A percentile compares a stretch with the other conserved stretches of the same genome.
Conservation (phyloP, 441 rosid species). For the Croton setiger region DNA sequence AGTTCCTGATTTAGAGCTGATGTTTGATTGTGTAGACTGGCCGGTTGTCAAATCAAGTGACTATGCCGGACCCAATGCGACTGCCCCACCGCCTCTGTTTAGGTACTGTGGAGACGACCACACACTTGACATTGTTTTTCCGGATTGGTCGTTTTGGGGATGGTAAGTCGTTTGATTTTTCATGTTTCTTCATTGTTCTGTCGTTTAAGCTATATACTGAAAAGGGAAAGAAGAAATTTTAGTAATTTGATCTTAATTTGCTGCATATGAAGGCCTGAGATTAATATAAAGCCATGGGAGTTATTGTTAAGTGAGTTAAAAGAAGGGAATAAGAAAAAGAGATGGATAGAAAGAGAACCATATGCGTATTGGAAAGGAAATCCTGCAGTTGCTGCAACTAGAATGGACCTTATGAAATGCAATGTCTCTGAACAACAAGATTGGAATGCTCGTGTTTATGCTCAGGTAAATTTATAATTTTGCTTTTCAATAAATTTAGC, state of each 20-base stretch:
- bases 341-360: constrained; percentile 55
- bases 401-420: constrained; percentile 58
- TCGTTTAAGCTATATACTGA: too few relatives aligned
- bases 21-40: constrained; percentile 75
- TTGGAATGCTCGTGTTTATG: constrained; percentile 59
- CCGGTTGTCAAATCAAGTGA: constrained; percentile 39
- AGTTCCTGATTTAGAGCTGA: constrained; percentile 59
- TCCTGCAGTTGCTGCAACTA: constrained; percentile 43
- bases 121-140: constrained; percentile 56
- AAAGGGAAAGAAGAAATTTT: too few relatives aligned
- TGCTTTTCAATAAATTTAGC: not conserved
- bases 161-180: constrained; percentile 33
- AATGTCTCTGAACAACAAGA: constrained; percentile 51
- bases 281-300: constrained; percentile 54
- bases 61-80: constrained; percentile 31
- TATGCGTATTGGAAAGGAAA: constrained; percentile 75
- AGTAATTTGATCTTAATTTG: not conserved
- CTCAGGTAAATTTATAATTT: constrained; percentile 39
- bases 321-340: constrained; percentile 47
- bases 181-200: not conserved
- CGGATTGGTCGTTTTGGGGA: constrained; percentile 85
- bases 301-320: constrained; percentile 36
- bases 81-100: constrained; percentile 54
- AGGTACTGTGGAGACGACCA: constrained; percentile 53
- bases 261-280: constrained; percentile 47